Conservation (phyloP, 108 stramenopile genomes). For the Cyclostephanos tholiformis region DNA sequence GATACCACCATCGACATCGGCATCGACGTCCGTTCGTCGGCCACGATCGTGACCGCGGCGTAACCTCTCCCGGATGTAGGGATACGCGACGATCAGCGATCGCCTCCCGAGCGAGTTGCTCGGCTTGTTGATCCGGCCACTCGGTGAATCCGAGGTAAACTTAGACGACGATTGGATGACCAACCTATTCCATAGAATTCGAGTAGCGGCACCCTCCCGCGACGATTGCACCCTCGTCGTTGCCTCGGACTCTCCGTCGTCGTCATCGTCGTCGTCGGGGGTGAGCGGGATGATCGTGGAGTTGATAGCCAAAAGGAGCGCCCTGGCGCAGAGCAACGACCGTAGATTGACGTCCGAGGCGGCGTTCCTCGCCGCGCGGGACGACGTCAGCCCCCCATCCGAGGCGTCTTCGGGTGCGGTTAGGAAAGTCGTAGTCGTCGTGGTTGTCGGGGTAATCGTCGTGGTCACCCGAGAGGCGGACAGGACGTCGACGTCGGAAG, state of each 20-base stretch:
- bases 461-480: too few relatives aligned
- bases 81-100: slow-evolving; percentile 32
- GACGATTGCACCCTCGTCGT: background rate
- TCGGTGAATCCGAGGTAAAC: background rate
- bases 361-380: background rate
- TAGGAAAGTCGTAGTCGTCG: background rate
- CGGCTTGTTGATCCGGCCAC: slow-evolving; percentile 23
- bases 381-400: background rate
- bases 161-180: background rate
- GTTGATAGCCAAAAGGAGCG: slow-evolving; percentile 32
- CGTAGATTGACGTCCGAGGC: slow-evolving; percentile 10
- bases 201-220: slow-evolving; percentile 13
- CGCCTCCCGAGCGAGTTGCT: slow-evolving; percentile 39
- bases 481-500: slow-evolving; percentile 28
- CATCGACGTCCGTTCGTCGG: too few relatives aligned
- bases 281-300: slow-evolving; percentile 27
- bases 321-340: slow-evolving; percentile 25
- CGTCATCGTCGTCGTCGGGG: slow-evolving; percentile 2
- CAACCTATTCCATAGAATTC: slow-evolving; percentile 39
- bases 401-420: background rate
- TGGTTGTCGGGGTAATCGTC: background rate
- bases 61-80: slow-evolving; percentile 36
- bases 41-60: slow-evolving; percentile 21
- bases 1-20: background rate
- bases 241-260: slow-evolving; percentile 1